Evolutionary conservation across 352 stramenopile species (phyloP), one percentile per base, ranked within the genome.

Genomic region (Phytophthora tubulina): DNA sequence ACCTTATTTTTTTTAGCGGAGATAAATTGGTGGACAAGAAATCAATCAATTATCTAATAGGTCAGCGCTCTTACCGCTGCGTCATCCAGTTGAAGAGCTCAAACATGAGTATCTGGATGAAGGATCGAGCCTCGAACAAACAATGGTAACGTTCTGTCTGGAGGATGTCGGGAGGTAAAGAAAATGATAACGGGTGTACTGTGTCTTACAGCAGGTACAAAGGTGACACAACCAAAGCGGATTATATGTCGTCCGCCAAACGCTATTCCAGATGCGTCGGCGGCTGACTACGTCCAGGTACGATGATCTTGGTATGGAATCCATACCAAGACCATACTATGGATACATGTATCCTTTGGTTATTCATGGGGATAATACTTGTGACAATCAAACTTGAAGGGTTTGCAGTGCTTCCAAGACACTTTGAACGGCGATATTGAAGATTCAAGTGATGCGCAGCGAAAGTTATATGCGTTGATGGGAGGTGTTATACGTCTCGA

Each of bases 241-340:
- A 63, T 30, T 66, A 66, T 7, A 21, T 72, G 35, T 56, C 69
- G 6, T 44, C 56, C 32, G 21, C 33, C 5, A 76, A 76, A 76
- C 17, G 31, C 44, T 2, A 62, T 73, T 17, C 36, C 51, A 31
- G 56, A 53, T 4, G 63, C 69, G 3, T 45, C 55, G 2, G 17
- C 14, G 0, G 13, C 15, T 3, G 61, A 75, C 39, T 72, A 75
- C 45, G 10, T 63, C 6, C 62, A 65, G 60, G 67, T 70, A 59
- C 10, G 36, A 8, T 51, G 21, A 21, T 21, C 0, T 21, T 21
- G 21, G 21, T 21, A 21, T 21, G n/a, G n/a, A n/a, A n/a, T n/a
- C n/a, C n/a, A 9, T 44, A 14, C 38, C 38, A 1, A 5, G 41
- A 46, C 14, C 41, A 6, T 46, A 7, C 4, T 7, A 7, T 5